Evolutionary conservation across 2,329 filamentous ascomycete genomes (phyloP), one percentile per base, ranked within the genome.

Genomic region (Knufia fluminis): DNA sequence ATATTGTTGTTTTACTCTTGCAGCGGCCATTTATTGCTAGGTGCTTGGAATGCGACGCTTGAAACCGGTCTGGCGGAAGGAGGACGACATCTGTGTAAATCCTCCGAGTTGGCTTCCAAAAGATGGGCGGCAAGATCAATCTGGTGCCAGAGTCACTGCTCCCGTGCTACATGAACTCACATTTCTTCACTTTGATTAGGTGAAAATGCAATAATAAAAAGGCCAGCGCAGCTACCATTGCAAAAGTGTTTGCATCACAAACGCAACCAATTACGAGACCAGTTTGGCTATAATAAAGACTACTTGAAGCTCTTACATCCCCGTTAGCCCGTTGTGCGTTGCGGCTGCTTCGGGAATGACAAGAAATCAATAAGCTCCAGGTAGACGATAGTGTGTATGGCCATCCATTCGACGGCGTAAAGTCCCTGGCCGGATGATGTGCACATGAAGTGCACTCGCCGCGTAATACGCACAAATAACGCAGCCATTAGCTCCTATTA

Each of bases 1-100:
- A 43, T 43, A 43, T 43, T 43, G 40, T 43, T 43, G 24, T 43
- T 43, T 43, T 43, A 43, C 40, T 43, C 40, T 43, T 43, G 40
- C 36, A 22, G 19, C n/a, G n/a, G 19, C 36, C 36, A 40, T 40
- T 40, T 40, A 22, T 16, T 40, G 36, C 36, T 40, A 40, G 19
- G 36, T 22, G 36, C n/a, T 40, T 40, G 36, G 36, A 40, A 40
- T 40, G n/a, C 36, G 19, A 40, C 36, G 36, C 36, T 40, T 16
- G 36, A 16, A 40, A 40, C 36, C 36, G 36, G 36, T 40, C 36
- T 22, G 19, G 19, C 40, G 24, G 40, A 28, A 43, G 24, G 24
- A 43, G 16, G 40, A 43, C 24, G 17, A 43, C 40, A 43, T 43
- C 19, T 43, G 40, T 43, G 40, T 43, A 43, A 16, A 43, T 43